Conservation (phyloP, 768 basidiomycete genomes). For the Serendipita sp. region DNA sequence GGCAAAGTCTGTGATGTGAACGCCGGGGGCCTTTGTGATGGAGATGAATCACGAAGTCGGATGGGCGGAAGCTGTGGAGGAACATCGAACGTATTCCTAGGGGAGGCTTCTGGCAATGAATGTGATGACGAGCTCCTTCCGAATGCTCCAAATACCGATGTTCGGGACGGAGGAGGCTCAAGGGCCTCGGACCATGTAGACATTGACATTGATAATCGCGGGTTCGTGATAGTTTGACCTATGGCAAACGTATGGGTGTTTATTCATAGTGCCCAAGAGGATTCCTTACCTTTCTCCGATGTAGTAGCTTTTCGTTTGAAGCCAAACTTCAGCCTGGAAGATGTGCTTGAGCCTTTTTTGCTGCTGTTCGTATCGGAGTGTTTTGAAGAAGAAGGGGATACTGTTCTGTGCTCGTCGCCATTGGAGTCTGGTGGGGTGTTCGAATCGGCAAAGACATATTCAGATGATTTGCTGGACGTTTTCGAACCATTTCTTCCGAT, state of each 20-base stretch:
- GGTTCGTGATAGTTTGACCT: background rate
- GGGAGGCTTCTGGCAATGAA: background rate
- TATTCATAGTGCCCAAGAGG: background rate
- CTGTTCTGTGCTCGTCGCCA: background rate
- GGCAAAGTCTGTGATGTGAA: background rate
- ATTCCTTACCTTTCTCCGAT: background rate
- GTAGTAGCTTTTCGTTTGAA: background rate
- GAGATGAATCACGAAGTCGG: background rate
- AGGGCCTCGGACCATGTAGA: background rate
- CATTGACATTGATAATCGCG: background rate
- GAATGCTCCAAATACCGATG: background rate
- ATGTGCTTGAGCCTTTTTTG: background rate
- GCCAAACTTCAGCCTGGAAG: background rate
- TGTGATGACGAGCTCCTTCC: background rate
- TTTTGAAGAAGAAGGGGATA: background rate
- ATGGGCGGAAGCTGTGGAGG: conserved; percentile 1
- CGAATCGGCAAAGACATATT: background rate
- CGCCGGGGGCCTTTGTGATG: background rate
- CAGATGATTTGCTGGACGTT: background rate
- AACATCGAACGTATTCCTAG: background rate
- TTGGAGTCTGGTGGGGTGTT: background rate
- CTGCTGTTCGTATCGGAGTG: background rate
- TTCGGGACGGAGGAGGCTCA: background rate
- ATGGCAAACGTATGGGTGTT: background rate
- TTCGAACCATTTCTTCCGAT: background rate